Evolutionary conservation across 1,284 basidiomycete genomes (phyloP), one percentile per base, ranked within the genome.

Genomic region (Melampsora americana): DNA sequence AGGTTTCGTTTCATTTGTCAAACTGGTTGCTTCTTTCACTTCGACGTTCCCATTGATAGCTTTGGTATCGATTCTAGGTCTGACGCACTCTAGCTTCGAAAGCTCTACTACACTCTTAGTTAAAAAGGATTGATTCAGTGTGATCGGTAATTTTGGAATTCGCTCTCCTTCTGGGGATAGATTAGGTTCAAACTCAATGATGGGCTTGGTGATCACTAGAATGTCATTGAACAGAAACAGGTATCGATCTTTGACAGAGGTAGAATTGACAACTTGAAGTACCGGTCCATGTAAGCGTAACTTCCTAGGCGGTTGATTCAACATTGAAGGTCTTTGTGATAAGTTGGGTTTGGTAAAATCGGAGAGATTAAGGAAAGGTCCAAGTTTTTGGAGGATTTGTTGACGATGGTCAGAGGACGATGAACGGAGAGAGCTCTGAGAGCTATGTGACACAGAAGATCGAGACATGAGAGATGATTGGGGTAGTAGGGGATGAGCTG

Each of bases 171-270:
- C 85, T 72, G 87, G n/a, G 11, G 53, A 56, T n/a, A 56, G 53
- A 82, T 78, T 90, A 85, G 79, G 79, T 20, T 92, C 90, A 62
- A 90, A 88, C 6, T 79, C 79, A 56, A 84, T 81, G 60, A 86
- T 72, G 0, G 86, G 86, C 80, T 87, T 87, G 46, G 86, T 85
- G 78, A 99, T 89, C 81, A 99, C 88, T 61, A 99, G 87, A 65
- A 98, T 87, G 82, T 99, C 96, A 81, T 86, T 92, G 86, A 99
- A 99, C 28, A 99, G 86, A 84, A 98, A 95, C 16, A 99, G 86
- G 85, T 93, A 95, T 11, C 95, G 90, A 81, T 98, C 94, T 83
- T 99, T 98, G 83, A 96, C 91, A 0, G 92, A 95, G 80, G 94
- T 92, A 46, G 89, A 87, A 83, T 94, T 94, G 80, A 93, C 93